Evolutionary conservation across 805 yeast genomes (phyloP).

Genomic region (Sugiyamaella valdiviana): DNA sequence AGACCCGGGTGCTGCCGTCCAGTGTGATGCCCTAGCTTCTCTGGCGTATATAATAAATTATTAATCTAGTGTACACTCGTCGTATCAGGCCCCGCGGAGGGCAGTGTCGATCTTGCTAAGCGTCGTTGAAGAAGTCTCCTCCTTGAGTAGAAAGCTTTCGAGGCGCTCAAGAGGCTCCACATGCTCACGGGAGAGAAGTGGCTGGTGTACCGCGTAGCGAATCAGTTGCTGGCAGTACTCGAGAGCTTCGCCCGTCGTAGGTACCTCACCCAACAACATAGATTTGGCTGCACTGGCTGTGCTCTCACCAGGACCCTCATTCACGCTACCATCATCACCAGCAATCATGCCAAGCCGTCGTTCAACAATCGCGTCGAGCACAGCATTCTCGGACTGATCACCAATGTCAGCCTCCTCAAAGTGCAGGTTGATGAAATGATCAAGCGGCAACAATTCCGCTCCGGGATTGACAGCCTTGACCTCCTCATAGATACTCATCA

Average conservation of each 20-base stretch:
- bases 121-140: neutral
- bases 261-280: neutral
- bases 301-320: neutral
- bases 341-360: conserved; percentile 8
- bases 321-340: neutral
- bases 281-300: neutral
- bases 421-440: conserved; percentile 3
- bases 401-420: conserved; percentile 6
- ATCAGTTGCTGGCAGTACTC: conserved; percentile 5
- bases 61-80: neutral
- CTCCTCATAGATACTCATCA: conserved; percentile 1
- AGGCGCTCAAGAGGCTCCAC: conserved; percentile 4
- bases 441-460: conserved; percentile 3
- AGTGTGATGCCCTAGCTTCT: too few relatives aligned
- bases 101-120: neutral
- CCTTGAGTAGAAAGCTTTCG: conserved; percentile 1
- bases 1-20: too few relatives aligned
- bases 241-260: conserved; percentile 1
- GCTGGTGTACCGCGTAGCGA: conserved; percentile 7
- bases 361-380: conserved; percentile 10
- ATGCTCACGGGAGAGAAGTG: conserved; percentile 3
- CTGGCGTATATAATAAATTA: neutral
- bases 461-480: conserved; percentile 2
- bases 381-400: conserved; percentile 5
- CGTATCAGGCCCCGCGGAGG: neutral